Base-by-base conservation (phyloP, 163 green algal species). In the Scenedesmus sp. region DNA sequence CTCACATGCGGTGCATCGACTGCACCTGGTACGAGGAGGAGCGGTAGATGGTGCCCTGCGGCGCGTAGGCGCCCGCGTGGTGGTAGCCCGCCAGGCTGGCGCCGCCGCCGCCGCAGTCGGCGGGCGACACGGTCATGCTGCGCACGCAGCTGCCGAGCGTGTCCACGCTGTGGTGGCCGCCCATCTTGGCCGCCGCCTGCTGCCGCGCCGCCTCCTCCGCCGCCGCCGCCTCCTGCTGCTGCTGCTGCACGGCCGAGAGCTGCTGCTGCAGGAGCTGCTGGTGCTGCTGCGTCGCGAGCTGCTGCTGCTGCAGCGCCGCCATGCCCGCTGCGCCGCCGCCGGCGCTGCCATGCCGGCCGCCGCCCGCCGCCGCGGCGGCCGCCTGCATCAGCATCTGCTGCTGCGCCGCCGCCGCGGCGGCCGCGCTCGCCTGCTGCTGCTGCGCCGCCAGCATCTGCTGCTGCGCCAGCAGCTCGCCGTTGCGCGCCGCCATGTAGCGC, bases 401-500 rank as follows among this genome's bases (percentile, higher is more conserved):
- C 74, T 81, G 74, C 26, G 58, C 28, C 58, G 58, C 58, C 28
- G 58, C 58, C 58, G 18, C 18, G 29, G 18, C 17, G 4, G 28
- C 29, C 14, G 60, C 60, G 1, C 33, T 33, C 48, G 47, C 47
- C 22, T 51, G 67, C 31, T 65, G 58, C 48, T 81, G 74, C 62
- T 81, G 74, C 74, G 74, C 60, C 62, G 74, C 60, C 44, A 31
- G 42, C 56, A 33, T 45, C 54, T 53, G 53, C 75, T 67, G 75
- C 39, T 60, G 50, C 26, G 39, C 45, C 17, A 62, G 34, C 47
- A 81, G 50, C 29, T 70, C 50, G 0, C 69, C 71, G n/a, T 71
- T 47, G 44, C 60, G 63, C 15, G 53, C 82, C 48, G 29, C 51
- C 65, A 80, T 58, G 64, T 90, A 92, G 48, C 83, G 80, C 24